Evolutionary conservation across 768 basidiomycete species (phyloP), one percentile per base, ranked within the genome.

Genomic region (Dioszegia hungarica): DNA sequence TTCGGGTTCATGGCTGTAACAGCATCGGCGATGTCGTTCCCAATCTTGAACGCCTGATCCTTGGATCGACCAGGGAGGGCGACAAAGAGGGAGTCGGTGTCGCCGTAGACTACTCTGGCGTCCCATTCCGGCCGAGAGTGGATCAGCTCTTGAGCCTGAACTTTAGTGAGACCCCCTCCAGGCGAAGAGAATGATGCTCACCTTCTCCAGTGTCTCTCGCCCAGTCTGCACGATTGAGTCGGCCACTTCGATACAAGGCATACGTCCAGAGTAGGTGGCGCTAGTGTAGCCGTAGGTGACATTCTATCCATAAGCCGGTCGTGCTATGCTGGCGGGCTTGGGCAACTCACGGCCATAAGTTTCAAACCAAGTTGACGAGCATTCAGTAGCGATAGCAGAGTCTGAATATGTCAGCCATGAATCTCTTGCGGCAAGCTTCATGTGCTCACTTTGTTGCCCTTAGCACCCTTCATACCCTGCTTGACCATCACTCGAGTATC

Each of bases 401-500:
- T 83, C 91, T 95, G 64, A 5, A n/a, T 9, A 17, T 8, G 31
- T 24, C 34, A 58, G 46, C 41, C 29, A 10, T 3, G 15, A 15
- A 27, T 1, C 25, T 24, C 28, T 19, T 19, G 2, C 14, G 22
- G 8, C 11, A 33, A 34, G 41, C 39, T 38, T n/a, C 12, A 53
- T 17, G 1, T 29, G 36, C 70, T 51, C 47, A 88, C 92, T 79
- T 89, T 90, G 72, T 95, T 86, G 38, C 79, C 77, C 46, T 83
- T 83, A 8, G 82, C 82, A 22, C 81, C 79, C 74, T 97, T 97
- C 92, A 95, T 92, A 2, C 89, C 90, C 61, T 90, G 87, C 73
- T 97, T 99, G 24, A 99, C 88, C 95, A 99, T 98, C 4, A 97
- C 89, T 52, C 95, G 82, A 17, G 94, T 97, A 50, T 97, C 90